Conservation (phyloP, 1,284 basidiomycete species). For the Kalmanozyma brasiliensis region DNA sequence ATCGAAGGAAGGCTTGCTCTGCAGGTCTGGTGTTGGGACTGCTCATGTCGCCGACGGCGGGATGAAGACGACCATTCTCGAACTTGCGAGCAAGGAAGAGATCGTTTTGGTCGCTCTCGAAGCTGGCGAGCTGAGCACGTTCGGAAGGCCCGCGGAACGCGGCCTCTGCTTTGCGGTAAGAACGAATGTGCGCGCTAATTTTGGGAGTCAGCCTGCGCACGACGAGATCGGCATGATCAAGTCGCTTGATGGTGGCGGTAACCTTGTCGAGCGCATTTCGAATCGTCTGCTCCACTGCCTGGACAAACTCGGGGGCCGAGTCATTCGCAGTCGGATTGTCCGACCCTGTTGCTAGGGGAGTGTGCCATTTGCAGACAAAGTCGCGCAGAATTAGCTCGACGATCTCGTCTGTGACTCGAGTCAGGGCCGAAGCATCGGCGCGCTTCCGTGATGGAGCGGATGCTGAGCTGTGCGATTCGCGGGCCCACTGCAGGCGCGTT, state of each 20-base stretch:
- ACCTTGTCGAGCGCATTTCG: slow-evolving; percentile 76
- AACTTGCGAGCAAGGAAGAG: slow-evolving; percentile 75
- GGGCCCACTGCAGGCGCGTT: slow-evolving; percentile 41
- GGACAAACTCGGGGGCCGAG: slow-evolving; percentile 84
- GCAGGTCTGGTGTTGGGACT: slow-evolving; percentile 87
- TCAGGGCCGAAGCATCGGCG: slow-evolving; percentile 10
- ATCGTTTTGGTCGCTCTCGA: slow-evolving; percentile 70
- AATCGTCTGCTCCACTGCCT: slow-evolving; percentile 80
- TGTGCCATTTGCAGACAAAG: slow-evolving; percentile 61
- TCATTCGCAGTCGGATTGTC: slow-evolving; percentile 9
- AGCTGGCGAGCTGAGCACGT: slow-evolving; percentile 23
- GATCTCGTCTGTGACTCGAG: slow-evolving; percentile 27
- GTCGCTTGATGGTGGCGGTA: slow-evolving; percentile 72
- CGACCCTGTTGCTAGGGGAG: slow-evolving; percentile 36
- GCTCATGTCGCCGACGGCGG: slow-evolving; percentile 79
- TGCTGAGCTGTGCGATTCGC: slow-evolving; percentile 13
- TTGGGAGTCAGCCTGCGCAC: slow-evolving; percentile 86
- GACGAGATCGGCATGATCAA: slow-evolving; percentile 81
- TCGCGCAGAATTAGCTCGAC: slow-evolving; percentile 54
- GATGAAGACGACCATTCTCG: slow-evolving; percentile 73
- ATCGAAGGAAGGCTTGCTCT: slow-evolving; percentile 84
- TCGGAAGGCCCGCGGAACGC: slow-evolving; percentile 74
- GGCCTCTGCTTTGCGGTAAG: slow-evolving; percentile 89
- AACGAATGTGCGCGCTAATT: slow-evolving; percentile 86
- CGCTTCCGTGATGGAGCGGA: slow-evolving; percentile 2